A percentile compares a stretch with the other conserved stretches of the same genome.
phyloP scores from a whole-genome alignment of 2,329 filamentous ascomycete species.

The Zasmidium cellare region DNA sequence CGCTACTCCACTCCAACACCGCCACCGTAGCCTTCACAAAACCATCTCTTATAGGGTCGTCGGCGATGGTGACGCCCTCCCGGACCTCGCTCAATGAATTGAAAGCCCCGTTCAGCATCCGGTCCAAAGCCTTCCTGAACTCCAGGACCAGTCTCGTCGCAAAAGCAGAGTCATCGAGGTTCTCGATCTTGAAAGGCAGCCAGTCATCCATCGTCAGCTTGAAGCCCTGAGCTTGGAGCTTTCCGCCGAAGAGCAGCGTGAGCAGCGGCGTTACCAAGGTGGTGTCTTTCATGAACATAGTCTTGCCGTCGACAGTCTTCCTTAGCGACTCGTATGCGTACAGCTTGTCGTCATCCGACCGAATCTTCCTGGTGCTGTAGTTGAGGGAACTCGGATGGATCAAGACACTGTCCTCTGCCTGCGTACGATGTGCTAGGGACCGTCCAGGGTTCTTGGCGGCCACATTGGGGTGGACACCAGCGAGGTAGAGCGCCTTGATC shows the following conservation, averaged over 20 bases:
- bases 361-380: slow-evolving; percentile 8
- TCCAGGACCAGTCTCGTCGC: slow-evolving; percentile 35
- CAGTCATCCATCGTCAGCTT: slow-evolving; percentile 39
- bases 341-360: slow-evolving; percentile 10
- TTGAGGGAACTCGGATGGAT: slow-evolving; percentile 34
- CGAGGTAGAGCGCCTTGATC: slow-evolving; percentile 49
- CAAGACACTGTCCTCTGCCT: slow-evolving; percentile 26
- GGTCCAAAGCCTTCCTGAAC: slow-evolving; percentile 37
- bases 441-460: slow-evolving; percentile 32
- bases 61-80: slow-evolving; percentile 8
- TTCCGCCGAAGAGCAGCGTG: slow-evolving; percentile 33
- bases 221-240: slow-evolving; percentile 20
- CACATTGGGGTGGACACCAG: slow-evolving; percentile 49
- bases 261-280: slow-evolving; percentile 30
- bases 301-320: slow-evolving; percentile 15
- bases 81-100: slow-evolving; percentile 16
- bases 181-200: slow-evolving; percentile 34
- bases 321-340: slow-evolving; percentile 20
- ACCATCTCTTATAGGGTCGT: slow-evolving; percentile 22
- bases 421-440: slow-evolving; percentile 28
- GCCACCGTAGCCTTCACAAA: slow-evolving; percentile 23
- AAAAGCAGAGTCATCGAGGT: slow-evolving; percentile 14
- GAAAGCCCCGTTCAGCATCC: slow-evolving; percentile 31
- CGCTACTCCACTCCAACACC: slow-evolving; percentile 11
- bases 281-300: slow-evolving; percentile 29